Conservation (phyloP, 345 rosid species). For the Linum usitatissimum region DNA sequence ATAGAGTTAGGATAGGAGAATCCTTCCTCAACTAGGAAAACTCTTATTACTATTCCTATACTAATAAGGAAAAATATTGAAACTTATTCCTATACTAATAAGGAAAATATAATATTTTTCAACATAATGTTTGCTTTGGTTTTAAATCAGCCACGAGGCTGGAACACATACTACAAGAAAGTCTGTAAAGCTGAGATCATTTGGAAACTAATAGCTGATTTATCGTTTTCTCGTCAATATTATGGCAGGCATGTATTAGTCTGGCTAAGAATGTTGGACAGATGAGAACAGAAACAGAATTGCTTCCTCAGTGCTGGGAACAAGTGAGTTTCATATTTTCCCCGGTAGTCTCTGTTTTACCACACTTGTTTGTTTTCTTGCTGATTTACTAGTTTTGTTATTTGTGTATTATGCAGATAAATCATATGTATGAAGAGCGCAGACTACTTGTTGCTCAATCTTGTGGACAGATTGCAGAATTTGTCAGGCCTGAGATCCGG, state of each 20-base stretch:
- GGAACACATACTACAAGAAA: neutral
- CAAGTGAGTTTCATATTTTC: conserved; percentile 49
- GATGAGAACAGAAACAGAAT: conserved; percentile 94
- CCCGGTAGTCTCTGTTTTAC: conserved; percentile 2
- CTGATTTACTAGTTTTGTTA: conserved; percentile 11
- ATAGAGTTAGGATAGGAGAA: no score
- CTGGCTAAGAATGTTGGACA: conserved; percentile 94
- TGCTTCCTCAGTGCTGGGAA: conserved; percentile 99
- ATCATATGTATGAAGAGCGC: conserved; percentile 93
- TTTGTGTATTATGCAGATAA: conserved; percentile 48
- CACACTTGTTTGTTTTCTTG: neutral
- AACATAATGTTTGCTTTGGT: conserved; percentile 12
- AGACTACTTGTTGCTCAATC: conserved; percentile 97
- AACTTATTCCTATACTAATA: no score
- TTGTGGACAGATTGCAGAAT: conserved; percentile 93
- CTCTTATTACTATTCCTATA: no score
- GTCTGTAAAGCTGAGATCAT: neutral
- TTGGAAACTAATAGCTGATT: neutral
- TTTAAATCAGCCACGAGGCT: neutral
- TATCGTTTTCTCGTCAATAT: conserved; percentile 10
- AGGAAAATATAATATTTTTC: no score
- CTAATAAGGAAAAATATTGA: no score
- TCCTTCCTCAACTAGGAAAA: no score
- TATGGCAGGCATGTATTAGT: conserved; percentile 79
- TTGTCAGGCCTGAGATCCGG: conserved; percentile 86